A percentile compares a stretch with the other conserved stretches of the same genome.
Evolutionary conservation across 1,284 basidiomycete genomes (phyloP).

Genomic region (Leccinum colubrinum): DNA sequence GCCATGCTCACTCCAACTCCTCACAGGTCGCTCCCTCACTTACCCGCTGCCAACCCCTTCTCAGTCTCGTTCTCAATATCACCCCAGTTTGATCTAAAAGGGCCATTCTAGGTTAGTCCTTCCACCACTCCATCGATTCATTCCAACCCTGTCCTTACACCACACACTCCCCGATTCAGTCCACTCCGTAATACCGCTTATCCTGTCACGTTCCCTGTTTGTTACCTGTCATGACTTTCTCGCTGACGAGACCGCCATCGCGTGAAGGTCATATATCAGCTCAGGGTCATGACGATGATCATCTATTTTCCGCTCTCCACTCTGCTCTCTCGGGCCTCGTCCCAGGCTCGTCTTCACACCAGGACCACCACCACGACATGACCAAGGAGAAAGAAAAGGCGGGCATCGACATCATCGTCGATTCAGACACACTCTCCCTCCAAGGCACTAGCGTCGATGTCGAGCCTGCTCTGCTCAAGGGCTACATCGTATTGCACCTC

Average conservation of each 20-base stretch:
- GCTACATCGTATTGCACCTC: slow-evolving; percentile 77
- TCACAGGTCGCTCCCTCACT: too few species aligned
- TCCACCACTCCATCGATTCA: not conserved
- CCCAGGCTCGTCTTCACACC: slow-evolving; percentile 24
- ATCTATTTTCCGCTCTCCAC: slow-evolving; percentile 29
- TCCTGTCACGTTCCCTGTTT: slow-evolving; percentile 6
- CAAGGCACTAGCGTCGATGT: slow-evolving; percentile 83
- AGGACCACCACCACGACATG: slow-evolving; percentile 38
- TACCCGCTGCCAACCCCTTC: not conserved
- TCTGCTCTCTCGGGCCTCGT: slow-evolving; percentile 24
- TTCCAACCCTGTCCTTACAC: not conserved
- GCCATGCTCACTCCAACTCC: not conserved
- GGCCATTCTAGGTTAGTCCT: not conserved
- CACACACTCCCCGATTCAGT: slow-evolving; percentile 4
- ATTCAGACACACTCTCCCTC: slow-evolving; percentile 67
- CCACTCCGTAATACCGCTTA: slow-evolving; percentile 4
- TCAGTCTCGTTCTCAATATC: not conserved
- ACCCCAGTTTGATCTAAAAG: not conserved
- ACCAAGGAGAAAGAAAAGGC: slow-evolving; percentile 47
- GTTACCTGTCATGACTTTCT: slow-evolving; percentile 28
- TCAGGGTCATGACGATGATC: slow-evolving; percentile 24
- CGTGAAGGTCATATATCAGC: slow-evolving; percentile 24
- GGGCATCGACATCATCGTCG: slow-evolving; percentile 73
- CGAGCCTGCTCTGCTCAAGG: slow-evolving; percentile 73
- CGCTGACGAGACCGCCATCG: slow-evolving; percentile 30